phyloP scores from a whole-genome alignment of 2,329 filamentous ascomycete genomes.

The Pyricularia grisea region DNA sequence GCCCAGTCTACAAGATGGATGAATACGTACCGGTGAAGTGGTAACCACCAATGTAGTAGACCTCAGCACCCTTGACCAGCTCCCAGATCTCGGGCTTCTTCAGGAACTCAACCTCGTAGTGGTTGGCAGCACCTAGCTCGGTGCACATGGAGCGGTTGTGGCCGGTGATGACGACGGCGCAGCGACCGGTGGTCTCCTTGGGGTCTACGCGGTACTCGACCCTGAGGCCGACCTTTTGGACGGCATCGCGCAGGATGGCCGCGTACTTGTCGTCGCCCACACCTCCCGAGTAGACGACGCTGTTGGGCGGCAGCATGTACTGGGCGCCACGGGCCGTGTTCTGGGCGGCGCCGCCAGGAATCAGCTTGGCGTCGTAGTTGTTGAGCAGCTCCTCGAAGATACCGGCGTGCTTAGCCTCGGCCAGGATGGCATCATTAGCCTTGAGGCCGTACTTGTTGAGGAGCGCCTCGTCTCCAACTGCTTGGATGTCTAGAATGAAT shows the following conservation, averaged over 20 bases:
- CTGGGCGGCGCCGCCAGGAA: conserved; percentile 92
- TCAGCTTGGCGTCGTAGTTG: conserved; percentile 87
- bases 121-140: conserved; percentile 91
- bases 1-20: conserved; percentile 3
- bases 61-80: conserved; percentile 77
- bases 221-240: conserved; percentile 77
- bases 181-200: conserved; percentile 77
- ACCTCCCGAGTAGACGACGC: conserved; percentile 86
- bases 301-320: conserved; percentile 87
- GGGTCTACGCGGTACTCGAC: conserved; percentile 93
- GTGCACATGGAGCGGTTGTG: conserved; percentile 94
- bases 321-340: conserved; percentile 94
- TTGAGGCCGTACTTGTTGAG: conserved; percentile 91
- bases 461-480: conserved; percentile 68
- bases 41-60: conserved; percentile 92
- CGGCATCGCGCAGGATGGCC: conserved; percentile 76
- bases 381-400: conserved; percentile 91
- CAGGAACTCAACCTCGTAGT: conserved; percentile 91
- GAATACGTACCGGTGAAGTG: conserved; percentile 62
- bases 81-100: conserved; percentile 88
- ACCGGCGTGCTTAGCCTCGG: conserved; percentile 78
- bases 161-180: conserved; percentile 93
- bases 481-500: conserved; percentile 69
- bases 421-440: conserved; percentile 94
- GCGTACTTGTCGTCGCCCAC: conserved; percentile 95